phyloP scores from a whole-genome alignment of 208 protist genomes.

The Wallacemonas sp. region DNA sequence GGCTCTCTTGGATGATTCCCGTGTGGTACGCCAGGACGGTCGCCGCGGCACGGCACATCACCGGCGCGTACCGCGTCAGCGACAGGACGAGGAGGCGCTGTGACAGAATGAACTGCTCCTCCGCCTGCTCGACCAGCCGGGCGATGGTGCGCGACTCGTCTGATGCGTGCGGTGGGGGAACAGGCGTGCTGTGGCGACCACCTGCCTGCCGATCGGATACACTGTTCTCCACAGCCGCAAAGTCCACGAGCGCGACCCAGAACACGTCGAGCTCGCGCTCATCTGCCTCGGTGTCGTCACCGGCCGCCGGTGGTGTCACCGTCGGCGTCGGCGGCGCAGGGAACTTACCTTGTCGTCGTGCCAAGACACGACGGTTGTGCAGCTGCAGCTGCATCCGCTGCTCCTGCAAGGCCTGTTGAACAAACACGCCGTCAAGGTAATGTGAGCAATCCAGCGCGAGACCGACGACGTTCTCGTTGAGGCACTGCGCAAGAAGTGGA shows the following conservation, averaged over 20 bases:
- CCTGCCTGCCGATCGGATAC: background rate
- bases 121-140: slow-evolving; percentile 4
- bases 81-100: slow-evolving; percentile 28
- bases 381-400: background rate
- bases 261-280: background rate
- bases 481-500: slow-evolving; percentile 29
- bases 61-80: slow-evolving; percentile 15
- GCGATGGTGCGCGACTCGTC: background rate
- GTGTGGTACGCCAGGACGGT: slow-evolving; percentile 30
- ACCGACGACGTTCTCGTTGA: slow-evolving; percentile 38
- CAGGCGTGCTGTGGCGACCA: background rate
- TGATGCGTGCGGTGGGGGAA: background rate
- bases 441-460: slow-evolving; percentile 17
- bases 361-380: background rate
- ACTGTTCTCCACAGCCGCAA: background rate
- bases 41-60: slow-evolving; percentile 25
- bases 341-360: background rate
- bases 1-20: slow-evolving; percentile 21
- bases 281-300: background rate
- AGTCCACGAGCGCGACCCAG: background rate
- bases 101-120: slow-evolving; percentile 29
- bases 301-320: background rate
- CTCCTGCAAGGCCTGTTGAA: slow-evolving; percentile 3
- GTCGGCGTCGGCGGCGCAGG: no score
- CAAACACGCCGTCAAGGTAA: slow-evolving; percentile 4